Conservation (phyloP, 208 protist species). For the Acanthamoeba healyi region DNA sequence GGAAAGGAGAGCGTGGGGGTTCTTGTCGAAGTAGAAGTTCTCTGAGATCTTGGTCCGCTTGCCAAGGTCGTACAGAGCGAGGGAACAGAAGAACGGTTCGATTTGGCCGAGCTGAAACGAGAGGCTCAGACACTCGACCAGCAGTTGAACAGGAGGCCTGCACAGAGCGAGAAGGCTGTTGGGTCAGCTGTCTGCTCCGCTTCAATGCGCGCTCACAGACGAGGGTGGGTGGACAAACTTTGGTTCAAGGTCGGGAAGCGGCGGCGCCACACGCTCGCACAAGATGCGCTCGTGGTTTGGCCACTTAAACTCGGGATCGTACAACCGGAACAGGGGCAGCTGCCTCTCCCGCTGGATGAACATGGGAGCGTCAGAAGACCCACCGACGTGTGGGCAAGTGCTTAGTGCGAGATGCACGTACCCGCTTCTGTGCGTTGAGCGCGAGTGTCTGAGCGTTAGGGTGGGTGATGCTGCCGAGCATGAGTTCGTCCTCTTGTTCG, state of each 20-base stretch:
- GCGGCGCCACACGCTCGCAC: constrained; percentile 45
- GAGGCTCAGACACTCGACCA: constrained; percentile 53
- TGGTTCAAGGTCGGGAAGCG: constrained; percentile 27
- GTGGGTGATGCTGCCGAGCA: neutral
- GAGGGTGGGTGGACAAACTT: neutral
- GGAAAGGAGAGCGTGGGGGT: neutral
- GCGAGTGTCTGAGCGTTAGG: neutral
- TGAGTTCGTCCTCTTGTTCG: constrained; percentile 15
- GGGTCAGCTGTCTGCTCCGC: neutral
- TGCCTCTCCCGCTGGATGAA: neutral
- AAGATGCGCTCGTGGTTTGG: constrained; percentile 62
- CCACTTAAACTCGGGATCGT: constrained; percentile 73
- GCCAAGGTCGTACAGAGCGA: constrained; percentile 57
- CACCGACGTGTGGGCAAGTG: no score
- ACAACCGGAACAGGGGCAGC: constrained; percentile 62
- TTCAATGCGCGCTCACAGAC: neutral
- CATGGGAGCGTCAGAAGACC: neutral
- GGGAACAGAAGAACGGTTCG: constrained; percentile 75
- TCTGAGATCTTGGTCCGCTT: constrained; percentile 59
- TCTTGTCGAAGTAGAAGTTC: constrained; percentile 76
- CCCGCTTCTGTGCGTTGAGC: constrained; percentile 2
- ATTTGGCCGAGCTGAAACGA: constrained; percentile 56
- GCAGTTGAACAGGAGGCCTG: constrained; percentile 5
- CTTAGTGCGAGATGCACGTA: no score
- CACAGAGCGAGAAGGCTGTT: neutral